Percentiles rank a stretch among this genome's conserved stretches.
phyloP scores from a whole-genome alignment of 768 basidiomycete genomes.

The Pisolithus microcarpus region DNA sequence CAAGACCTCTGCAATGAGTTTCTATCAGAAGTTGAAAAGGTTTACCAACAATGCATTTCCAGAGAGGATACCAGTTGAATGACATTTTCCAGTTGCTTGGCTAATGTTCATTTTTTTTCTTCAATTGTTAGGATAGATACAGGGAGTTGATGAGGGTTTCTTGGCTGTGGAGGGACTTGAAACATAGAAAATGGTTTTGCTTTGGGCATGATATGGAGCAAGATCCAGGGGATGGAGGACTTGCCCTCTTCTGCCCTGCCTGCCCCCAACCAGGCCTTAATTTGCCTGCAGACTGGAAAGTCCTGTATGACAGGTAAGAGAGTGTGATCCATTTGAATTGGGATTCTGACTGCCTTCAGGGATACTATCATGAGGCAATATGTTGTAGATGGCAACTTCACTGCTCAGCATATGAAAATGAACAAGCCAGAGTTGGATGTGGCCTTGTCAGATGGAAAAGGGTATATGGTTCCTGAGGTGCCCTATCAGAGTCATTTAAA shows the following conservation, averaged over 20 bases:
- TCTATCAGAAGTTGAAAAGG: slow-evolving; percentile 3
- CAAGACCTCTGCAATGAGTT: slow-evolving; percentile 11
- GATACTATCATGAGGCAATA: too few species aligned
- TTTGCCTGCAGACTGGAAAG: slow-evolving; percentile 16
- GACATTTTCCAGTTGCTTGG: too few species aligned
- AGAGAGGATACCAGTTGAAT: neutral
- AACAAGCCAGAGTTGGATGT: slow-evolving; percentile 19
- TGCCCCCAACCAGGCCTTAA: slow-evolving; percentile 25
- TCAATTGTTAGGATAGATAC: slow-evolving; percentile 3
- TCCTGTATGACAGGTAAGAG: neutral
- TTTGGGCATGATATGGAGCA: slow-evolving; percentile 5
- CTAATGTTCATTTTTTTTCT: too few species aligned
- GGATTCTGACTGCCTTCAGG: too few species aligned
- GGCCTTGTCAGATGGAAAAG: slow-evolving; percentile 19
- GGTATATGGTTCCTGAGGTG: slow-evolving; percentile 16
- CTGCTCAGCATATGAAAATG: slow-evolving; percentile 14
- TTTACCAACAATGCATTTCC: slow-evolving; percentile 2
- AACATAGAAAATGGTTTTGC: slow-evolving; percentile 1
- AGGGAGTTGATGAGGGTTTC: slow-evolving; percentile 6
- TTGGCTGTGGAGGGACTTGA: slow-evolving; percentile 1
- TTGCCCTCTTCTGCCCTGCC: slow-evolving; percentile 19
- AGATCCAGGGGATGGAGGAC: neutral
- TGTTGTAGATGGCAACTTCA: slow-evolving; percentile 2
- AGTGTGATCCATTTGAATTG: too few species aligned
- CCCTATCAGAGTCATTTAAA: slow-evolving; percentile 19